phyloP scores from a whole-genome alignment of 129 eudicot genomes.

The Sambucus nigra region DNA sequence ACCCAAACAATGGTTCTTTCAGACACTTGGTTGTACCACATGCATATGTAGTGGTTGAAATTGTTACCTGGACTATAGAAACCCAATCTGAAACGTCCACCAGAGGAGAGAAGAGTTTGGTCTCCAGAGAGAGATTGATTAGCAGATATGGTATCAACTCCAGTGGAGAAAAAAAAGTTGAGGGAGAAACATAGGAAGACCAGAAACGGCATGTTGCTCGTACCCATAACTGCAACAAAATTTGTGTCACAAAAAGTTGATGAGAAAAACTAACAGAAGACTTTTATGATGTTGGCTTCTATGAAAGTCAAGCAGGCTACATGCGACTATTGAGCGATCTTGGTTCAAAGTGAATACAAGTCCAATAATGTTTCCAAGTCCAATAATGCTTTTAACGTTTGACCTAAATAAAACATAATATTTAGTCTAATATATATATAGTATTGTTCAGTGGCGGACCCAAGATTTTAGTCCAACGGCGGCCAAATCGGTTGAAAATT shows the following conservation, averaged over 20 bases:
- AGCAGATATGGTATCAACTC: constrained; percentile 30
- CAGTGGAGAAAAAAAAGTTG: constrained; percentile 11
- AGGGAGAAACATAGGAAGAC: constrained; percentile 21
- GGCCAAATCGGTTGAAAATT: too few relatives aligned
- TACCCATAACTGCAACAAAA: constrained; percentile 10
- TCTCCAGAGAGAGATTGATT: constrained; percentile 49
- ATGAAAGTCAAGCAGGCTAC: too few relatives aligned
- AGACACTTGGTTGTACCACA: constrained; percentile 40
- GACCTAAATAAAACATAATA: too few relatives aligned
- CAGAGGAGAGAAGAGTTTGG: constrained; percentile 36
- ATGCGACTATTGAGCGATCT: too few relatives aligned
- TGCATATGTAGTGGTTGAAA: constrained; percentile 51
- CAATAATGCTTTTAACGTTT: too few relatives aligned
- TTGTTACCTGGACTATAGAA: constrained; percentile 58
- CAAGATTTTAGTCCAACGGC: too few relatives aligned
- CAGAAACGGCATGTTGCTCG: constrained; percentile 5
- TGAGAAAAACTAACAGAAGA: too few relatives aligned
- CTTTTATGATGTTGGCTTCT: too few relatives aligned
- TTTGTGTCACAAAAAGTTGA: constrained; percentile 1
- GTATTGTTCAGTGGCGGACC: too few relatives aligned
- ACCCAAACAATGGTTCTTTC: constrained; percentile 51
- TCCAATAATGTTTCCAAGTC: too few relatives aligned
- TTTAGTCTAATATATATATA: too few relatives aligned
- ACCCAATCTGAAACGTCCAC: constrained; percentile 43
- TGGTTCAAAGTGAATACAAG: too few relatives aligned